phyloP scores from a whole-genome alignment of 192 early-diverging fungal genomes.

The Gaertneriomyces semiglobifer region DNA sequence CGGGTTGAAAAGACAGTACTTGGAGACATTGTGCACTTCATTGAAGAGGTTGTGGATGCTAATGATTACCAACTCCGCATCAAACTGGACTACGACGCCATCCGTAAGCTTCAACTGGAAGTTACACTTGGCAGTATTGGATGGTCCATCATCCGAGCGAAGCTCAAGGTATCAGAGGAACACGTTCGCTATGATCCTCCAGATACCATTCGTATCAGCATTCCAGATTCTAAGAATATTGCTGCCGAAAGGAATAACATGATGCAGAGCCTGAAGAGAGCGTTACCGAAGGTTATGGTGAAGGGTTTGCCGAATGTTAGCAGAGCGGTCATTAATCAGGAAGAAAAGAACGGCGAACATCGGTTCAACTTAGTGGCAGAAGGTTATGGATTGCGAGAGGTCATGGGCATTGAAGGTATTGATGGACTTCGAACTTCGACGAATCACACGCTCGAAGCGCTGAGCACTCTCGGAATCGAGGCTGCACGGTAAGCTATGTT shows the following conservation, averaged over 20 bases:
- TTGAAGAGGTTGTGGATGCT: conserved; percentile 82
- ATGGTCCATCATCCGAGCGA: conserved; percentile 72
- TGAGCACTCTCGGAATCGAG: conserved; percentile 90
- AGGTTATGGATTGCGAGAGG: conserved; percentile 87
- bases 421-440: conserved; percentile 49
- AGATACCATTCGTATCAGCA: conserved; percentile 36
- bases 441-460: conserved; percentile 92
- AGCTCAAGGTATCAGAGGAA: conserved; percentile 80
- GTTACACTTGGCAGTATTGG: conserved; percentile 72
- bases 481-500: conserved; percentile 63
- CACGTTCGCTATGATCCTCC: conserved; percentile 38
- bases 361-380: conserved; percentile 72
- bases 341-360: conserved; percentile 47
- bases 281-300: conserved; percentile 80
- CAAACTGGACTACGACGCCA: conserved; percentile 78
- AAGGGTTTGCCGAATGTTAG: conserved; percentile 81
- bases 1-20: conserved; percentile 88
- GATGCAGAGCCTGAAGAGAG: conserved; percentile 79
- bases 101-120: conserved; percentile 85
- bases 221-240: no score
- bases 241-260: no score
- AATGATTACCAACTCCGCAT: conserved; percentile 74
- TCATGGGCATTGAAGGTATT: conserved; percentile 92
- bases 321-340: conserved; percentile 82
- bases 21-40: conserved; percentile 89